These are phyloP conservation scores for Zasmidium cellare DNA, from an alignment of 2,329 filamentous ascomycete genomes.

Conservation along the genomic window DNA sequence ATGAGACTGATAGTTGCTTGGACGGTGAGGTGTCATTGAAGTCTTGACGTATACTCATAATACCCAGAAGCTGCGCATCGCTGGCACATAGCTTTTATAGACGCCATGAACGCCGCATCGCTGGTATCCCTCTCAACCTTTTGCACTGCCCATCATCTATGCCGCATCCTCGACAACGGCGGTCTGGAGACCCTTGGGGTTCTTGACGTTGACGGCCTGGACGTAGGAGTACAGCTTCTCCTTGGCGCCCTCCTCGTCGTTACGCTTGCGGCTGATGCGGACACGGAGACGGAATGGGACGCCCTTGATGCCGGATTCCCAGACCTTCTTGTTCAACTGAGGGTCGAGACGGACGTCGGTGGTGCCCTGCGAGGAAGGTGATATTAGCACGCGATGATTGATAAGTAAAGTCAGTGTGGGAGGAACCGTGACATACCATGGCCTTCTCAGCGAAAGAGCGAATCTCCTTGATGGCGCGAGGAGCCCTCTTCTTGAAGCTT, in stretches of 20 bases:
- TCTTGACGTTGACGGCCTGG: slow-evolving; percentile 99
- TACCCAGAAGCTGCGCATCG: slow-evolving; percentile 2
- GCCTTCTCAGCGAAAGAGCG: slow-evolving; percentile 87
- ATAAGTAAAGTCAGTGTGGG: not conserved
- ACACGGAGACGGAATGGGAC: slow-evolving; percentile 96
- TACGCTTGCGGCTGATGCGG: slow-evolving; percentile 98
- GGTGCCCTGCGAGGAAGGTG: slow-evolving; percentile 68
- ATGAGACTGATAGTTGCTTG: too few species aligned
- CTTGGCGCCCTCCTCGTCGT: slow-evolving; percentile 99
- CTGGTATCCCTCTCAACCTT: not conserved
- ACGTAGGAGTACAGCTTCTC: slow-evolving; percentile 99
- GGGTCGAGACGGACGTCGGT: slow-evolving; percentile 96
- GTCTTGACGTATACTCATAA: not conserved
- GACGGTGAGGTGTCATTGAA: not conserved
- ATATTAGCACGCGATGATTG: slow-evolving; percentile 9
- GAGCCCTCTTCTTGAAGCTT: slow-evolving; percentile 99
- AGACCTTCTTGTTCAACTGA: slow-evolving; percentile 99
- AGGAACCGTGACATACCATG: slow-evolving; percentile 71
- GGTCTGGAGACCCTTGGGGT: slow-evolving; percentile 95
- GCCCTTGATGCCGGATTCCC: slow-evolving; percentile 98
- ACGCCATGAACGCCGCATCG: slow-evolving; percentile 6
- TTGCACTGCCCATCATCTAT: not conserved
- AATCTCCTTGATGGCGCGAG: slow-evolving; percentile 99
- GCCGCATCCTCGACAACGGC: slow-evolving; percentile 70
- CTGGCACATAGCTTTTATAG: slow-evolving; percentile 2